Base-by-base conservation (phyloP, 2,329 filamentous ascomycete genomes). In the Claviceps humidiphila region DNA sequence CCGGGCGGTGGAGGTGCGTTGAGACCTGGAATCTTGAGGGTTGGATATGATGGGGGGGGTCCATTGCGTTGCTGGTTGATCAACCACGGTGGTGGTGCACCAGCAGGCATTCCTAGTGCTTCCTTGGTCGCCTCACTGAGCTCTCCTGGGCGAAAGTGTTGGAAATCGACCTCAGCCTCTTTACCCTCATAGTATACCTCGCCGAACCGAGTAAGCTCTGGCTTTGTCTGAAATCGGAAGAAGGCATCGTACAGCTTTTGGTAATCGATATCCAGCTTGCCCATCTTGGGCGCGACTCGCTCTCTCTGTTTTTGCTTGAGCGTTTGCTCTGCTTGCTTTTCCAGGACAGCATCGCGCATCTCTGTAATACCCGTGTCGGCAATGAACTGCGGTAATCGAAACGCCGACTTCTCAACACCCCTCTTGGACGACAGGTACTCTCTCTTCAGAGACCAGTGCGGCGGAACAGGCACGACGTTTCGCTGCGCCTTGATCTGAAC, bases 161-260 rank as follows among this genome's bases (percentile, higher is more conserved):
- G 84, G 57, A 95, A 78, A 65, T 97, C 95, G 1, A 93, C 95
- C 69, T 98, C 93, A 64, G 88, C 93, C 66, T 98, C 93, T 68
- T 98, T 98, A 64, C 93, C 93, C 69, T 98, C 93, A 66, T 97
- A 97, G 69, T 98, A 98, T n/a, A 98, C 90, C 68, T 98, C 93
- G 42, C 93, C 93, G 61, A 95, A 98, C 44, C 90, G 81, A 37
- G 93, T 97, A 57, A 98, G 73, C 60, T 89, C 84, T 0, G 93
- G 93, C 70, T 98, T 98, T 42, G 89, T 95, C 71, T 98, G 93
- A 65, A 95, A 94, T 54, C 89, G 82, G 75, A 98, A 98, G 74
- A 98, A 98, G 4, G 93, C 93, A 65, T 97, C 93, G 71, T 97
- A 97, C 51, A 97, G 81, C 67, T 93, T 96, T 65, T 95, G 89